These are phyloP conservation scores for Camellia granthamiana DNA, from an alignment of 148 eudicot species.

Conservation along the genomic window DNA sequence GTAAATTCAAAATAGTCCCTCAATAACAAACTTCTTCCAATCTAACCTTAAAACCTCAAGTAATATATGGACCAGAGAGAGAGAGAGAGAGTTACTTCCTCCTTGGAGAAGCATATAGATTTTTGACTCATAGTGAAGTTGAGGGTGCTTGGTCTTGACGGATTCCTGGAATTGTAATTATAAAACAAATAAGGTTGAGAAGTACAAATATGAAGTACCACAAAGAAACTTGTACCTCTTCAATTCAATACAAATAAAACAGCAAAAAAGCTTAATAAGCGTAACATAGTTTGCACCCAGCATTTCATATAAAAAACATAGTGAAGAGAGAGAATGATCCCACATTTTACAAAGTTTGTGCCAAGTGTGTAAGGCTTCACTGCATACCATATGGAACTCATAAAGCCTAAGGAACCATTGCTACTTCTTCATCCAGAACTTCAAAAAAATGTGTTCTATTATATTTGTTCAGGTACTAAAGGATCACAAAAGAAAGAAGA, in stretches of 20 bases:
- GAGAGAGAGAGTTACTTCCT: slow-evolving; percentile 73
- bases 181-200: slow-evolving; percentile 11
- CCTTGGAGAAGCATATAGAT: slow-evolving; percentile 92
- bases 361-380: neutral
- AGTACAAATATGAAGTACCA: neutral
- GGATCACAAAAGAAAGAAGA: neutral
- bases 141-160: slow-evolving; percentile 94
- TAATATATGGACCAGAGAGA: neutral
- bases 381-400: neutral
- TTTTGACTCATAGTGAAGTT: slow-evolving; percentile 93
- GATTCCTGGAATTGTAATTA: slow-evolving; percentile 58
- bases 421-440: neutral
- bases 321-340: neutral
- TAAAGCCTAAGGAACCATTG: neutral
- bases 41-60: neutral
- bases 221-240: neutral
- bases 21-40: neutral
- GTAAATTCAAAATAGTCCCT: slow-evolving; percentile 1
- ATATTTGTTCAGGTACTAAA: neutral
- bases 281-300: neutral
- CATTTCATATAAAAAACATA: neutral
- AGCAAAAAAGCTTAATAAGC: neutral
- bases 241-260: neutral
- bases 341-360: neutral
- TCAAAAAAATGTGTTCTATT: neutral